Evolutionary conservation across 1,284 basidiomycete genomes (phyloP), one percentile per base, ranked within the genome.

Genomic region (Ceratobasidium papillatum): DNA sequence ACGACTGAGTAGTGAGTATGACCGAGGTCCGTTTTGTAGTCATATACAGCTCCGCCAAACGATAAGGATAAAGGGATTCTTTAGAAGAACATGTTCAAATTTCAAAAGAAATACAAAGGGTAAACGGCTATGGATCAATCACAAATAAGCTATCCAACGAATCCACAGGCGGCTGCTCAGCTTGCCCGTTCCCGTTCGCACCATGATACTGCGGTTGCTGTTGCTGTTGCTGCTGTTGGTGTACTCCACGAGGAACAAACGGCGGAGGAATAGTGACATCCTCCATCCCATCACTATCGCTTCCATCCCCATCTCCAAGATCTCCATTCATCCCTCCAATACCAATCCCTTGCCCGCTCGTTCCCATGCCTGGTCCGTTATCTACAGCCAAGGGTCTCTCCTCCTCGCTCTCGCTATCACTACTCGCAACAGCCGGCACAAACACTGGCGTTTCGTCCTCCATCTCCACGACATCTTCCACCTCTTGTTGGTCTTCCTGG

Each of bases 351-450:
- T n/a, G 14, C 38, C 12, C 38, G 14, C 41, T 27, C 19, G 36
- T 59, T 12, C 32, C 32, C 3, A 19, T 34, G 12, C 43, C 61
- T 32, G 25, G 11, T 5, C 9, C 61, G 8, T 17, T 38, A 11
- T 22, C 25, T 22, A 27, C 38, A 49, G 11, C 30, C 41, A 63
- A 47, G 22, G 61, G 61, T 22, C 32, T 0, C 41, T 72, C 68
- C 7, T 72, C 68, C 68, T 51, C 68, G 38, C 54, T 58, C 41
- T 56, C 56, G 22, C 68, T 72, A 36, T 72, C 68, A 22, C 54
- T 61, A 51, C 58, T 54, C 22, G 54, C 56, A 9, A 41, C 51
- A 17, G 56, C 68, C 3, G 68, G 68, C 4, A 59, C 43, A 49
- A 61, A 72, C 27, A 47, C 25, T 25, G 68, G 68, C 47, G 68